Evolutionary conservation across 148 eudicot genomes (phyloP), one percentile per base, ranked within the genome.

Genomic region (Agrostemma githago): DNA sequence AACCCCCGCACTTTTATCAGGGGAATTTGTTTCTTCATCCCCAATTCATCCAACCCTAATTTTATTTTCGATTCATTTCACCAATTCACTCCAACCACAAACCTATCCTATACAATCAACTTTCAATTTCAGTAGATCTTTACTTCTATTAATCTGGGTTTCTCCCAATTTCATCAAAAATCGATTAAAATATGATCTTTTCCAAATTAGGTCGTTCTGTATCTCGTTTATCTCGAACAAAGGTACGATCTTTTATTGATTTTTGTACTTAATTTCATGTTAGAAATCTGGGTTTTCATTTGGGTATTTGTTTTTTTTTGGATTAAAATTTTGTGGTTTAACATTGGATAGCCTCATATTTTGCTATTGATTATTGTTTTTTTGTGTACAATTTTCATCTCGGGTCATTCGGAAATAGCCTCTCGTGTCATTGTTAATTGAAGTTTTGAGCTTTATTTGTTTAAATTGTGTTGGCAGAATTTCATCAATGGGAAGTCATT

Each of bases 121-220:
- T 0, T 42, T 51, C 44, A 40, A 40, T 66, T 66, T 58, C 46
- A 41, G 53, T 20, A 70, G 78, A 77, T 81, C 81, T 71, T 5
- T 56, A 51, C 40, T 34, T 70, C 74, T 70, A 65, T 2, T 62
- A 57, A 71, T 67, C 74, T 75, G 67, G 66, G 66, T 59, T 38
- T 38, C 16, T 67, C n/a, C 65, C 72, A 62, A 63, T 72, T 39
- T 8, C 16, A 39, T 10, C 8, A 37, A 40, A 4, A 17, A 19
- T 38, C 70, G 16, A 5, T 37, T 53, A 68, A 77, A 17, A n/a
- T 62, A 87, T 87, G 90, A 81, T 85, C 41, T 81, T 87, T 59
- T 85, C 88, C 2, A 81, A 77, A 73, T 48, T 85, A 44, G 83
- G 86, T 71, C 85, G 90, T 73, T 81, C 90, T 8, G 6, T 85